These are phyloP conservation scores for Takashimella tepidaria DNA, from an alignment of 1,284 basidiomycete species.

Conservation along the genomic window DNA sequence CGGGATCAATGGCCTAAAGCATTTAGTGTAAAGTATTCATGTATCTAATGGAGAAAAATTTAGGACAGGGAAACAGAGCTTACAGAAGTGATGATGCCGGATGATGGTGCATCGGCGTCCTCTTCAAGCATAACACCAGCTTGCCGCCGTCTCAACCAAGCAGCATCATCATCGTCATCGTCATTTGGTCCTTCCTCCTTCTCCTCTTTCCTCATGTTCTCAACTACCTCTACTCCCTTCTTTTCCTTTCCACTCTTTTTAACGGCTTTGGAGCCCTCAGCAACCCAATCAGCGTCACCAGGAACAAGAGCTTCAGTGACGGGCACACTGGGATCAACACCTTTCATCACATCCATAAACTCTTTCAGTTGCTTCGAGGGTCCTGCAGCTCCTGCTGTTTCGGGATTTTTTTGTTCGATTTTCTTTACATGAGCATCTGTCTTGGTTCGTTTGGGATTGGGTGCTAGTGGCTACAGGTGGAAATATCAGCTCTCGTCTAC, in stretches of 20 bases:
- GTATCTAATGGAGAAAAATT: conserved; percentile 1
- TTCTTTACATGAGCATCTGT: conserved; percentile 6
- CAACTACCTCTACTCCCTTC: conserved; percentile 60
- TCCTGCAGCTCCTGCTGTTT: conserved; percentile 45
- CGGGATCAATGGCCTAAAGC: too few relatives aligned
- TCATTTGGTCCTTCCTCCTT: conserved; percentile 42
- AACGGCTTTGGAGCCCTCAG: conserved; percentile 22
- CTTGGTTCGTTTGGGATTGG: conserved; percentile 23
- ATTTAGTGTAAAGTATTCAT: too few relatives aligned
- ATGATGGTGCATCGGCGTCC: conserved; percentile 3
- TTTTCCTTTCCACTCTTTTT: conserved; percentile 39
- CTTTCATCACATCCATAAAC: conserved; percentile 49
- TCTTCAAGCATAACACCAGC: conserved; percentile 20
- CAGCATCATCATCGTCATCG: conserved; percentile 67
- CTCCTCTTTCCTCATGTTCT: conserved; percentile 19
- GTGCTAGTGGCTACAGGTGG: conserved; percentile 20
- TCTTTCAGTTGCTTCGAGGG: conserved; percentile 57
- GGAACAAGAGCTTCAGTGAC: conserved; percentile 17
- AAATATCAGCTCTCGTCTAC: conserved; percentile 1
- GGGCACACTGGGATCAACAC: conserved; percentile 48
- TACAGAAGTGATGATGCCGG: too few relatives aligned
- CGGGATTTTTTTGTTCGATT: neutral
- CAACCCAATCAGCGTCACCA: conserved; percentile 30
- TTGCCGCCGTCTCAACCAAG: conserved; percentile 57
- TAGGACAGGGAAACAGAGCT: too few relatives aligned